Evolutionary conservation across 345 rosid genomes (phyloP).

Genomic region (Hibiscus trionum): DNA sequence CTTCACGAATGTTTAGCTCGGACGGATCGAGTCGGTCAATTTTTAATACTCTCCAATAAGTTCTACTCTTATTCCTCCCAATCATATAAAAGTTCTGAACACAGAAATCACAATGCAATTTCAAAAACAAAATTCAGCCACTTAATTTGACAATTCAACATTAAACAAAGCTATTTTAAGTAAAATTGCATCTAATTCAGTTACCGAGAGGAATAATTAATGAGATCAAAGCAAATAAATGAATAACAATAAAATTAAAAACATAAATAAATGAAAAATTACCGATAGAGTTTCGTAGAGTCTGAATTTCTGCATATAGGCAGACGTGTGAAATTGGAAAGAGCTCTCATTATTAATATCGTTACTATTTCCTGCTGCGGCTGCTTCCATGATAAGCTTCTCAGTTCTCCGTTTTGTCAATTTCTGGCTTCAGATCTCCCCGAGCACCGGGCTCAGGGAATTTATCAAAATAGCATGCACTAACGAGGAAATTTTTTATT

Average conservation of each 20-base stretch:
- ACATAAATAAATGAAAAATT: slow-evolving; percentile 12
- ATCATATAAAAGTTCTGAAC: slow-evolving; percentile 72
- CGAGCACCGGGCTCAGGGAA: slow-evolving; percentile 81
- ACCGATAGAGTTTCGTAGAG: slow-evolving; percentile 82
- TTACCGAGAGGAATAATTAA: neutral
- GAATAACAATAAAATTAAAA: neutral
- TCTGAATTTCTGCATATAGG: slow-evolving; percentile 57
- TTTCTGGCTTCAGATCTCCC: slow-evolving; percentile 35
- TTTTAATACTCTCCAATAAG: slow-evolving; percentile 70
- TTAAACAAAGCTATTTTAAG: neutral
- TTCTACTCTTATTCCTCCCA: slow-evolving; percentile 62
- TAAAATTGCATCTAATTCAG: neutral
- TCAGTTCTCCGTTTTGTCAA: slow-evolving; percentile 1
- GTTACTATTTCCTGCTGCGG: slow-evolving; percentile 4
- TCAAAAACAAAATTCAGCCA: neutral
- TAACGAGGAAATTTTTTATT: neutral
- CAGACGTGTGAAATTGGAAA: slow-evolving; percentile 11
- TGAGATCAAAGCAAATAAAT: slow-evolving; percentile 6
- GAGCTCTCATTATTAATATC: slow-evolving; percentile 3
- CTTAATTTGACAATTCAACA: slow-evolving; percentile 5
- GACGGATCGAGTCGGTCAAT: slow-evolving; percentile 62
- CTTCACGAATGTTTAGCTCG: slow-evolving; percentile 74
- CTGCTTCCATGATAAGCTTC: slow-evolving; percentile 16
- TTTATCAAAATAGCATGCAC: slow-evolving; percentile 46
- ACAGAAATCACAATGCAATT: slow-evolving; percentile 5